phyloP scores from a whole-genome alignment of 2,329 filamentous ascomycete species.

The Pseudocercospora crystallina region DNA sequence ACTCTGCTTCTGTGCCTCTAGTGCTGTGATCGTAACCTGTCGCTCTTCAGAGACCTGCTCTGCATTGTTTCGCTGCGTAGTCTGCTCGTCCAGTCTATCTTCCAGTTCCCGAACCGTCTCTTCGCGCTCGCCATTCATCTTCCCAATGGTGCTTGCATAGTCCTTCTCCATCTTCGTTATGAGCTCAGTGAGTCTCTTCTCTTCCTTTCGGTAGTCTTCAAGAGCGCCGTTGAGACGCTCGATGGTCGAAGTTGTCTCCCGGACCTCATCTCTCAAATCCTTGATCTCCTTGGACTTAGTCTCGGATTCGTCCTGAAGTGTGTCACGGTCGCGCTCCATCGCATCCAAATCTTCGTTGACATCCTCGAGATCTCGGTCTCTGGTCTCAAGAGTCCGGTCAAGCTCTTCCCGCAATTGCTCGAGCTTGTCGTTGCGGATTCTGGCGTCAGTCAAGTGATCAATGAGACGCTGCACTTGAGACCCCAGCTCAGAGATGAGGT shows the following conservation, averaged over 20 bases:
- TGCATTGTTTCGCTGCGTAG: conserved; percentile 38
- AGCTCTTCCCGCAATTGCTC: conserved; percentile 39
- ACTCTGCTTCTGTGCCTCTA: conserved; percentile 40
- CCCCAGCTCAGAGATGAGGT: conserved; percentile 35
- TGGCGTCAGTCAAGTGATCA: conserved; percentile 41
- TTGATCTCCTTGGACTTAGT: conserved; percentile 25
- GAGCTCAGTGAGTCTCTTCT: conserved; percentile 38
- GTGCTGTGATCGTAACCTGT: conserved; percentile 39
- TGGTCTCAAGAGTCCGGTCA: conserved; percentile 34
- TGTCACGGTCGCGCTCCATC: conserved; percentile 26
- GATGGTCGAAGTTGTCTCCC: conserved; percentile 37
- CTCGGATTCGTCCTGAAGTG: conserved; percentile 24
- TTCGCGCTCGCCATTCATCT: conserved; percentile 42
- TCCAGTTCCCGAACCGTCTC: conserved; percentile 39
- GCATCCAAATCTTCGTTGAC: conserved; percentile 34
- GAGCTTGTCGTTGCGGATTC: conserved; percentile 39
- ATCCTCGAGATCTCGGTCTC: conserved; percentile 37
- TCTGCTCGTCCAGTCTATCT: conserved; percentile 38
- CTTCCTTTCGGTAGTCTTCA: conserved; percentile 41
- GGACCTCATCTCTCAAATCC: conserved; percentile 28
- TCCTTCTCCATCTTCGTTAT: conserved; percentile 43
- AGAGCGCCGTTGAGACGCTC: conserved; percentile 41
- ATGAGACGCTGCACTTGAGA: conserved; percentile 38
- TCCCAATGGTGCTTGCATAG: conserved; percentile 36
- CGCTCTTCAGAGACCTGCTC: conserved; percentile 43